Evolutionary conservation across 805 yeast species (phyloP), one percentile per base, ranked within the genome.

Genomic region (Yarrowia bubula): DNA sequence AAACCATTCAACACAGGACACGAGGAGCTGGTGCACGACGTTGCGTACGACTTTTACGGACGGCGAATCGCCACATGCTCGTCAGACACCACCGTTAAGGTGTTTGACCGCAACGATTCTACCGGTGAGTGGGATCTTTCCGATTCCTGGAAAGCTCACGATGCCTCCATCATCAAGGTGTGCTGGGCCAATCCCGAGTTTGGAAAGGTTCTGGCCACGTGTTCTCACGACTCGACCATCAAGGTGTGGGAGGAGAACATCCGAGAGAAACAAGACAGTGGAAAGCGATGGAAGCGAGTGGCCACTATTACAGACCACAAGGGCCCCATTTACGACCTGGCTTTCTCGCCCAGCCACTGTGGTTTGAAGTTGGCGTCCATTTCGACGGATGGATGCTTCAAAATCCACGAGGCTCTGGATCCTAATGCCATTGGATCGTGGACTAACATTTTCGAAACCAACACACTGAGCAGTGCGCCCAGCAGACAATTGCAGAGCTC

Each of bases 101-200:
- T 95, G 37, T 95, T 92, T 74, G 93, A 90, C 73, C 78, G 88
- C 38, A 32, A 70, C 60, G 65, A 60, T 31, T 60, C 47, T 3
- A 63, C 66, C n/a, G 66, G 58, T 38, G 66, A 84, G 83, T 95
- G 98, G 98, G 83, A 84, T 17, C 76, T 90, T 65, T 86, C 87
- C 71, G 98, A 93, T 75, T 86, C 89, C 55, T 95, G 97, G 96
- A 89, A 89, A 69, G 98, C 98, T 0, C 99, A 95, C 73, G 97
- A 95, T 71, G 86, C 96, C 8, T 84, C 92, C 66, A 84, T 95
- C 31, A 89, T 91, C 18, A 84, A 88, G 69, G 80, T 95, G 9
- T 85, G 86, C 53, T 95, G 97, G 96, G 97, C 98, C 0, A 88
- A 90, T 60, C 99, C 99, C 1, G 96, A 93, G 75, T 92, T 86